Percentiles rank a stretch among this genome's conserved stretches.
These are phyloP conservation scores for Ogataea hybrid DNA, from an alignment of 1,139 yeast genomes.

Conservation along the genomic window DNA sequence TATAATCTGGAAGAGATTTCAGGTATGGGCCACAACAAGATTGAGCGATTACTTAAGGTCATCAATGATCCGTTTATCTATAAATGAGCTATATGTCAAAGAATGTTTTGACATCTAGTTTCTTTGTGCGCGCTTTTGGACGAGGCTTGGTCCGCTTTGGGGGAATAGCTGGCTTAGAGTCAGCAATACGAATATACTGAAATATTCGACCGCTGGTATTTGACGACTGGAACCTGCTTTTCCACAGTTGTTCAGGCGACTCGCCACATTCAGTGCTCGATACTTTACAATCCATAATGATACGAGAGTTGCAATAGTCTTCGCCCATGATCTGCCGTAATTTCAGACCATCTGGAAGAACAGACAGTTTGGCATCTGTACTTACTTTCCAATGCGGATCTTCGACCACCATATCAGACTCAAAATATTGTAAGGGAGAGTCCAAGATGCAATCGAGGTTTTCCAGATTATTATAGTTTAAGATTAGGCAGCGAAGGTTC, in stretches of 20 bases:
- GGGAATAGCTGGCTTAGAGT: background rate
- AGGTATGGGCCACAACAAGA: slow-evolving; percentile 32
- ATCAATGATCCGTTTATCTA: slow-evolving; percentile 26
- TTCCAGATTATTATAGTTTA: slow-evolving; percentile 13
- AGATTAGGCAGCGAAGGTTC: slow-evolving; percentile 14
- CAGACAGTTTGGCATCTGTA: background rate
- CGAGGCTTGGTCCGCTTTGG: background rate
- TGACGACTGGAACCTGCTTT: slow-evolving; percentile 5
- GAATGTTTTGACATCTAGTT: slow-evolving; percentile 15
- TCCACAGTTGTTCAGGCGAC: slow-evolving; percentile 11
- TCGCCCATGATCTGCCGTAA: background rate
- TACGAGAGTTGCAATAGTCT: background rate
- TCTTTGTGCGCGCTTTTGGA: slow-evolving; percentile 9
- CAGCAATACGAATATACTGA: background rate
- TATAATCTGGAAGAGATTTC: slow-evolving; percentile 25
- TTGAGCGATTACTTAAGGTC: slow-evolving; percentile 23
- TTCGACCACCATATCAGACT: background rate
- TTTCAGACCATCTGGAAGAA: slow-evolving; percentile 5
- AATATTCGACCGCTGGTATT: background rate
- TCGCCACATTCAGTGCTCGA: slow-evolving; percentile 1
- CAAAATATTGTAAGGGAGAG: slow-evolving; percentile 1
- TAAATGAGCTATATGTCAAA: slow-evolving; percentile 18
- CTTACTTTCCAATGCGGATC: background rate
- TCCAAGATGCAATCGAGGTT: slow-evolving; percentile 9
- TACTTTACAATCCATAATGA: slow-evolving; percentile 18